A percentile compares a stretch with the other conserved stretches of the same genome.
phyloP scores from a whole-genome alignment of 2,329 filamentous ascomycete genomes.

The Zasmidium citrigriseum region DNA sequence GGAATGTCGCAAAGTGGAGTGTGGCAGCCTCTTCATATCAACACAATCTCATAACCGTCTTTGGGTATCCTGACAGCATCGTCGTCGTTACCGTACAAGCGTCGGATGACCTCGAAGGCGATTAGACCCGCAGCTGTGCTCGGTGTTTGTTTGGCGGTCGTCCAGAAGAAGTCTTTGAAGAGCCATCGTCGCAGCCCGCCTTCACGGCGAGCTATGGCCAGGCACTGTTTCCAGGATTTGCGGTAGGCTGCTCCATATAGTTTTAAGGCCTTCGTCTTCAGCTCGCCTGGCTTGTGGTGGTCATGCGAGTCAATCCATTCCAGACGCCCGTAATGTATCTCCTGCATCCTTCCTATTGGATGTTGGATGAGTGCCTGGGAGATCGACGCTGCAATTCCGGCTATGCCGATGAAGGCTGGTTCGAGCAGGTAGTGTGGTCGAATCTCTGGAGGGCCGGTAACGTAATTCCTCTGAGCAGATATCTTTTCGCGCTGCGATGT shows the following conservation, averaged over 20 bases:
- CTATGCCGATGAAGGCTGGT: conserved; percentile 68
- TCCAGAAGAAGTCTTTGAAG: conserved; percentile 72
- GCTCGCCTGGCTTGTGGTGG: conserved; percentile 41
- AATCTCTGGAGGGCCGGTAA: conserved; percentile 53
- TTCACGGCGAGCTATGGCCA: conserved; percentile 59
- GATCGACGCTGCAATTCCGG: conserved; percentile 68
- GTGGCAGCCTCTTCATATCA: conserved; percentile 43
- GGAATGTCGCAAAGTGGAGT: conserved; percentile 2
- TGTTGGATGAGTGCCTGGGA: conserved; percentile 70
- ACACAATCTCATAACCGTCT: conserved; percentile 71
- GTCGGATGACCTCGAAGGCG: conserved; percentile 73
- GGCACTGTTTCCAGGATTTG: conserved; percentile 65
- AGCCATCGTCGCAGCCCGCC: conserved; percentile 63
- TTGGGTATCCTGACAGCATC: conserved; percentile 66
- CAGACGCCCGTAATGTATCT: conserved; percentile 71
- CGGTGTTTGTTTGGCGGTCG: conserved; percentile 71
- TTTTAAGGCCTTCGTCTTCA: conserved; percentile 54
- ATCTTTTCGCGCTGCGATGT: conserved; percentile 36
- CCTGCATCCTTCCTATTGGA: conserved; percentile 69
- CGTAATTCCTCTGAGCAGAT: conserved; percentile 23
- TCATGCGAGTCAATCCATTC: conserved; percentile 67
- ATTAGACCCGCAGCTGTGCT: conserved; percentile 76
- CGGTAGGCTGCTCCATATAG: conserved; percentile 72
- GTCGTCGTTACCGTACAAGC: conserved; percentile 67
- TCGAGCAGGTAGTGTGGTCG: conserved; percentile 75